Percentiles rank a stretch among this genome's conserved stretches.
Conservation (phyloP, 805 yeast genomes). For the Wickerhamomyces pijperi region DNA sequence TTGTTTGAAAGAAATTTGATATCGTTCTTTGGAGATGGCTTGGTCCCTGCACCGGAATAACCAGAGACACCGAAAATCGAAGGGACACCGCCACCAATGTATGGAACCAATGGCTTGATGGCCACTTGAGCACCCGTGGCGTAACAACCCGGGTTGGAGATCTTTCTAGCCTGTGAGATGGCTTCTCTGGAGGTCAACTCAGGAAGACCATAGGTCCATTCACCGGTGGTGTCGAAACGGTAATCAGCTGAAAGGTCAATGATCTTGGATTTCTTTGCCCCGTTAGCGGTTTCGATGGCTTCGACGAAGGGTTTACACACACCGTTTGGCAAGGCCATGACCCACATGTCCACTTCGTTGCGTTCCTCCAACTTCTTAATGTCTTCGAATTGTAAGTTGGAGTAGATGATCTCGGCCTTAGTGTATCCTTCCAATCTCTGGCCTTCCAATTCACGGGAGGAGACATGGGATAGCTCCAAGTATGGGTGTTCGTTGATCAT, state of each 20-base stretch:
- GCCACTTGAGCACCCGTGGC: conserved; percentile 98
- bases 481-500: conserved; percentile 82
- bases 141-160: conserved; percentile 97
- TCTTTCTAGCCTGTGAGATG: conserved; percentile 65
- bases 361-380: conserved; percentile 65
- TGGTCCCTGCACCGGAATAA: conserved; percentile 98
- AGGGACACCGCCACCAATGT: conserved; percentile 58
- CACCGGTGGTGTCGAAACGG: conserved; percentile 79
- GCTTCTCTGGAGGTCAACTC: conserved; percentile 64
- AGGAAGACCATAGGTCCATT: conserved; percentile 94
- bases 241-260: conserved; percentile 93
- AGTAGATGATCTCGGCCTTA: conserved; percentile 69
- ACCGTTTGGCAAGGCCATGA: conserved; percentile 98
- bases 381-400: conserved; percentile 81
- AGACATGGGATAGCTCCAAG: conserved; percentile 83
- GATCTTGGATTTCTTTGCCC: conserved; percentile 63
- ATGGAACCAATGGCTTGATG: conserved; percentile 72
- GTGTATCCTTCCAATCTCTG: conserved; percentile 79
- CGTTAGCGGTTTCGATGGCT: conserved; percentile 57
- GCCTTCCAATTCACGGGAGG: conserved; percentile 91
- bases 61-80: conserved; percentile 93
- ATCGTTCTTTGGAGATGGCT: conserved; percentile 95
- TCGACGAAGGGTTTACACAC: conserved; percentile 85
- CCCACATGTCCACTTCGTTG: conserved; percentile 88
- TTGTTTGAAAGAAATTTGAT: conserved; percentile 63